Conservation (phyloP, 345 rosid species). For the Populus tremula region DNA sequence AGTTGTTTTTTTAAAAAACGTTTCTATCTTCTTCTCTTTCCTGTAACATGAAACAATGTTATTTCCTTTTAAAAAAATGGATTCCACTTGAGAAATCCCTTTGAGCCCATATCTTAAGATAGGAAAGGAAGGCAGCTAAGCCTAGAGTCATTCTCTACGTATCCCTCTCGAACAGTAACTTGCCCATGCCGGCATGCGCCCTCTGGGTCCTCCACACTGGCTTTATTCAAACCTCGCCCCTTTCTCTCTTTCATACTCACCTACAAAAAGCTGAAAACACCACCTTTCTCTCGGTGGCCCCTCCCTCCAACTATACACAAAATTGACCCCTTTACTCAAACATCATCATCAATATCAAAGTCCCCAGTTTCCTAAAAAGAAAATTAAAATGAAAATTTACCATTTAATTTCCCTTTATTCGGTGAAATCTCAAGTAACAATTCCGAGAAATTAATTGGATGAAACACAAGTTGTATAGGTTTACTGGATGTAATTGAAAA, state of each 20-base stretch:
- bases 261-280: background rate
- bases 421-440: too few relatives aligned
- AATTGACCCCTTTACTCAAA: background rate
- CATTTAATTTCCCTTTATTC: background rate
- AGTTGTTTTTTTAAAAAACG: too few relatives aligned
- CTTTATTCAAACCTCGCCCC: background rate
- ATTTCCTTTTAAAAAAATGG: too few relatives aligned
- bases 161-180: slow-evolving; percentile 8
- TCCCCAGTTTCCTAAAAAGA: too few relatives aligned
- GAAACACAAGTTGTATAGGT: too few relatives aligned
- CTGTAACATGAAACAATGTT: too few relatives aligned
- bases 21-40: too few relatives aligned
- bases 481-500: too few relatives aligned
- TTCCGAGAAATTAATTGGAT: too few relatives aligned
- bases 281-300: slow-evolving; percentile 4
- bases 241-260: background rate
- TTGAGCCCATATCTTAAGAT: background rate
- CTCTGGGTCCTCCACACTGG: background rate
- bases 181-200: background rate
- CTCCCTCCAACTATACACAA: background rate
- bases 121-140: background rate
- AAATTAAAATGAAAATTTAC: background rate
- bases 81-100: too few relatives aligned
- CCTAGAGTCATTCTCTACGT: background rate
- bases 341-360: too few relatives aligned